Base-by-base conservation (phyloP, 805 yeast species). In the Cyberlindnera mississippiensis region DNA sequence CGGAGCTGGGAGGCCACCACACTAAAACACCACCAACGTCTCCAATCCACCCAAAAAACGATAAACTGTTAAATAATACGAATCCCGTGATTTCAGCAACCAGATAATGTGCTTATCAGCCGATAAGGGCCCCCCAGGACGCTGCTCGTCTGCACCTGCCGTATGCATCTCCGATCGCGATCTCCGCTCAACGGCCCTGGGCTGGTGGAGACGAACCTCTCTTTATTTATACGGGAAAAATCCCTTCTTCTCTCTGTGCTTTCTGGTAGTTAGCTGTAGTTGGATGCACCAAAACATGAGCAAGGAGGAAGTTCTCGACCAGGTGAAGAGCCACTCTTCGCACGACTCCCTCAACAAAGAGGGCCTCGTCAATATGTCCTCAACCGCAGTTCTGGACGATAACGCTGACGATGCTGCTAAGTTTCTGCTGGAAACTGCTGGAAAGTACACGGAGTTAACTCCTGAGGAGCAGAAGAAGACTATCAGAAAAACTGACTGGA, bases 401-500 rank as follows among this genome's bases (percentile, higher is more conserved):
- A 41, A 27, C 12, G 47, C 37, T 14, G 61, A 56, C 26, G 62
- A 56, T 27, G 59, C 59, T 33, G 62, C 61, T 6, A 24, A 32
- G 8, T 58, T 57, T 46, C 41, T 56, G 13, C 20, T 51, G 4
- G 56, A 55, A 18, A 41, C 42, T 20, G 59, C 56, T 3, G 59
- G 54, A 0, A 49, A 52, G 33, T 50, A 47, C 35, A 55, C 50
- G 18, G 60, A 60, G 3, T 35, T 50, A 12, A 51, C 61, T 3
- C 52, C 48, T 11, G 59, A 50, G 22, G 67, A 62, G 41, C 68
- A 65, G 41, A 49, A 50, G 18, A 46, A 44, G 19, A 58, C 62
- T 34, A 56, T 68, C 33, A 57, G 67, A 49, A 70, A 62, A 42
- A 66, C 68, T 16, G 73, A 69, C 49, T 50, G 57, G 48, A 57